Evolutionary conservation across 176 grass and related monocot species (phyloP).

Genomic region (Dactylis glomerata): DNA sequence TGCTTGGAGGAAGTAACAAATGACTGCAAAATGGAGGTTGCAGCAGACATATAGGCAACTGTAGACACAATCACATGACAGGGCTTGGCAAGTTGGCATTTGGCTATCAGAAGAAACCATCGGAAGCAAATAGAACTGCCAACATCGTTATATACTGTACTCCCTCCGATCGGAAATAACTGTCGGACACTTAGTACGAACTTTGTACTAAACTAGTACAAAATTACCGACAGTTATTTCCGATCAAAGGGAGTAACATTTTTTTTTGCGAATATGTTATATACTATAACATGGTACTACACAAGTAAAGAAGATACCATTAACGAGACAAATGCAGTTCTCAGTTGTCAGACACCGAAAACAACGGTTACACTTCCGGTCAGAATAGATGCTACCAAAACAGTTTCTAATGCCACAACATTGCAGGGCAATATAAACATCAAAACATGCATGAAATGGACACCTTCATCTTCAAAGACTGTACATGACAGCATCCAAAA

Average conservation of each 20-base stretch:
- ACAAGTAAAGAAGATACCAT: background rate
- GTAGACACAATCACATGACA: background rate
- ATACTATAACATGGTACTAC: background rate
- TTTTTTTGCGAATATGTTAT: no score
- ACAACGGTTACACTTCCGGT: background rate
- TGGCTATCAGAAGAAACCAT: background rate
- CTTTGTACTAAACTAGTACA: no score
- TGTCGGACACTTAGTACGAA: no score
- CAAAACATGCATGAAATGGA: background rate
- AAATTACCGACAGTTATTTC: no score
- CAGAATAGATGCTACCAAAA: background rate
- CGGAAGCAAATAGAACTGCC: background rate
- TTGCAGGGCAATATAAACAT: background rate
- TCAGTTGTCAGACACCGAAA: background rate
- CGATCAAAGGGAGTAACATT: no score
- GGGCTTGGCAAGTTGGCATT: no score
- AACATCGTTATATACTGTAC: background rate
- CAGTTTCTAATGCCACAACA: background rate
- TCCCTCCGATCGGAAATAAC: no score
- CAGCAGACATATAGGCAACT: no score
- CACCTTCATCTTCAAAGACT: background rate
- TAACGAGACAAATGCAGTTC: background rate
- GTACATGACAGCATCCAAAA: background rate
- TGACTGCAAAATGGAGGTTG: background rate
- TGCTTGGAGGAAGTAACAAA: background rate